phyloP scores from a whole-genome alignment of 163 green algal species.

The Scenedesmus sp. region DNA sequence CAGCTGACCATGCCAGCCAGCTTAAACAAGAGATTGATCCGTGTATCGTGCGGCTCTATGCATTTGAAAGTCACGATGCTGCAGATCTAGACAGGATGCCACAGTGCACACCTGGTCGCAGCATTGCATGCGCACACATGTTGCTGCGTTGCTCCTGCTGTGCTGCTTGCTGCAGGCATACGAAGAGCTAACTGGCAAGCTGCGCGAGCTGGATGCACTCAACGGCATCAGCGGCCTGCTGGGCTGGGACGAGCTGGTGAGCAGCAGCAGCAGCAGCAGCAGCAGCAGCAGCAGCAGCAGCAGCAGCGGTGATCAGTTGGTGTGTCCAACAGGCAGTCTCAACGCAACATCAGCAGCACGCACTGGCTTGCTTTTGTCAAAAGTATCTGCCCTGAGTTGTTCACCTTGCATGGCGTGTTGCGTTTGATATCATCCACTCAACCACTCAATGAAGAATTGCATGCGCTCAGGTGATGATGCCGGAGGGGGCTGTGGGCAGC shows the following conservation, averaged over 20 bases:
- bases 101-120: neutral
- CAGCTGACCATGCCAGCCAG: no score
- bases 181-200: constrained; percentile 63
- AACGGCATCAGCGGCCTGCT: constrained; percentile 75
- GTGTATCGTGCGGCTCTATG: no score
- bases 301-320: neutral
- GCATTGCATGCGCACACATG: neutral
- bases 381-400: neutral
- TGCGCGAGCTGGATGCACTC: constrained; percentile 77
- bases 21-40: no score
- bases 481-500: constrained; percentile 57
- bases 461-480: constrained; percentile 68
- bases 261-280: constrained; percentile 7
- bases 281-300: neutral
- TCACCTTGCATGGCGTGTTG: neutral
- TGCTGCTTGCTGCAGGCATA: constrained; percentile 64
- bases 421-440: no score
- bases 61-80: neutral
- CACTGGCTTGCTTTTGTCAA: neutral
- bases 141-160: neutral
- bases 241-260: constrained; percentile 87
- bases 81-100: neutral
- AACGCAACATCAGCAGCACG: neutral
- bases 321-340: no score
- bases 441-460: no score